Evolutionary conservation across 345 rosid genomes (phyloP).

Genomic region (Streptanthus diversifolius): DNA sequence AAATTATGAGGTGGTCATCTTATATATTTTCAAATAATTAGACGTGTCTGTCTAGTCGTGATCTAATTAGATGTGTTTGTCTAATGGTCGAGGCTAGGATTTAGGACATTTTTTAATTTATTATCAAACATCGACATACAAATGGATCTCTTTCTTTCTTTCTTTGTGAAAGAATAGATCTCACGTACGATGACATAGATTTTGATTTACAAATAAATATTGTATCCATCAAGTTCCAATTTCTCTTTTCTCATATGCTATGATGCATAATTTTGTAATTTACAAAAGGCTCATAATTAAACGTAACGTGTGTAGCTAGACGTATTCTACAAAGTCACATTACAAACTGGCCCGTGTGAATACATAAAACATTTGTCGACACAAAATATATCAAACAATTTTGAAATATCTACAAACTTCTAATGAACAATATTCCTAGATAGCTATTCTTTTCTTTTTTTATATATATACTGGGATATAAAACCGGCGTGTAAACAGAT

Average conservation of each 20-base stretch:
- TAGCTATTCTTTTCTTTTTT: background rate
- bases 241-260: background rate
- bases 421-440: background rate
- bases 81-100: slow-evolving; percentile 3
- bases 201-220: background rate
- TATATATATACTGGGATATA: background rate
- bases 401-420: background rate
- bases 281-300: background rate
- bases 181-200: background rate
- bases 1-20: background rate
- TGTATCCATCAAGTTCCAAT: background rate
- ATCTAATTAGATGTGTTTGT: background rate
- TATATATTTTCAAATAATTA: background rate
- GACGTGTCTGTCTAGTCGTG: background rate
- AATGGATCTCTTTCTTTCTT: too few species aligned
- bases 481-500: slow-evolving; percentile 15
- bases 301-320: background rate
- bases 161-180: too few species aligned
- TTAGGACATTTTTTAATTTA: background rate
- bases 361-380: background rate
- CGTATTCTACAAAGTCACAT: background rate
- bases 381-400: background rate
- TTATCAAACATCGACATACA: background rate
- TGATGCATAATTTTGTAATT: background rate
- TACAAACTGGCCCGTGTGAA: slow-evolving; percentile 3